phyloP scores from a whole-genome alignment of 2,329 filamentous ascomycete species.

The Bipolaris bicolor region DNA sequence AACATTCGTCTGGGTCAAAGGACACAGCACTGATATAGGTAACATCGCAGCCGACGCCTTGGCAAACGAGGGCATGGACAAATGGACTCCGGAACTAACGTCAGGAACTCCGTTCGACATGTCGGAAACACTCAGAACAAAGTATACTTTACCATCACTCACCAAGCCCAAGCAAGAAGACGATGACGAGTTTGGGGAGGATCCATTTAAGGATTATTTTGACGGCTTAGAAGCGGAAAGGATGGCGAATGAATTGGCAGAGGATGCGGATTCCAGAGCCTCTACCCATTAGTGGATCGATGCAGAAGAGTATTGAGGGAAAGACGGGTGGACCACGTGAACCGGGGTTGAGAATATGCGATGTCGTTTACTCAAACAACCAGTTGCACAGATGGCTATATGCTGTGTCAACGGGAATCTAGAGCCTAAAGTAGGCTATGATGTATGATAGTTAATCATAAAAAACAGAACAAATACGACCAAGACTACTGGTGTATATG shows the following conservation, averaged over 20 bases:
- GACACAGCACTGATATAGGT: slow-evolving; percentile 73
- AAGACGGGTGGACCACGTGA: neutral
- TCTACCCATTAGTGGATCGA: neutral
- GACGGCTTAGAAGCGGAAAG: neutral
- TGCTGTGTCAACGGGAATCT: neutral
- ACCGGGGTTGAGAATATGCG: neutral
- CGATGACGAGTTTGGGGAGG: neutral
- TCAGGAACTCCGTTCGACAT: slow-evolving; percentile 8
- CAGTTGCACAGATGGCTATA: neutral
- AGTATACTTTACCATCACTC: slow-evolving; percentile 1
- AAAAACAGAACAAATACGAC: no score
- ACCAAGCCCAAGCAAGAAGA: slow-evolving; percentile 2
- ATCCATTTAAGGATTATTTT: neutral
- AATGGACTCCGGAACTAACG: slow-evolving; percentile 4
- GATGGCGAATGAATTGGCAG: neutral
- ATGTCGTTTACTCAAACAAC: neutral
- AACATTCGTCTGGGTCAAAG: slow-evolving; percentile 87
- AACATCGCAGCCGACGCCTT: slow-evolving; percentile 77
- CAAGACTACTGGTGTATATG: no score
- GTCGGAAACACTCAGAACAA: slow-evolving; percentile 10
- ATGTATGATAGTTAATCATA: no score
- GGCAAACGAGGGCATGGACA: slow-evolving; percentile 17
- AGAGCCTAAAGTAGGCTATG: neutral
- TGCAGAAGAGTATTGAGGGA: neutral
- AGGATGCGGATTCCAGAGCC: neutral